A percentile compares a stretch with the other conserved stretches of the same genome.
phyloP scores from a whole-genome alignment of 345 rosid species.

The Dovyalis caffra region DNA sequence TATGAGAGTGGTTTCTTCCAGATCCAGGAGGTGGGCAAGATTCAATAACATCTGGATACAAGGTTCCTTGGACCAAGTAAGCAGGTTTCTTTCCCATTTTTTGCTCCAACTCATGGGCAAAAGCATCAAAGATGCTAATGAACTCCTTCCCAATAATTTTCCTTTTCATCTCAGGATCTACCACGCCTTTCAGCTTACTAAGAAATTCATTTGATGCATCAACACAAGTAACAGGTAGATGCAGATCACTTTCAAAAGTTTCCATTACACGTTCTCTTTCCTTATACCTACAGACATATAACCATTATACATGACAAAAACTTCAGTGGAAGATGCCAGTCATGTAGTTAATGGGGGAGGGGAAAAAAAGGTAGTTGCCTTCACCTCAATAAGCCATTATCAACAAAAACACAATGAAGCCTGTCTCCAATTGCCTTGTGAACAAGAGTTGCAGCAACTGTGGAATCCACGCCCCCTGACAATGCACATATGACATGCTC shows the following conservation, averaged over 20 bases:
- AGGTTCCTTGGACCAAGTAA: slow-evolving; percentile 90
- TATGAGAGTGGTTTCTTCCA: slow-evolving; percentile 89
- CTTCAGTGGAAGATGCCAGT: neutral
- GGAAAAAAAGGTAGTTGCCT: neutral
- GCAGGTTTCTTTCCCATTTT: slow-evolving; percentile 75
- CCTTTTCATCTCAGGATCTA: slow-evolving; percentile 90
- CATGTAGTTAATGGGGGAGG: neutral
- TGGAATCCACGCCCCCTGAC: slow-evolving; percentile 97
- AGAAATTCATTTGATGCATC: slow-evolving; percentile 80
- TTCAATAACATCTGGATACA: slow-evolving; percentile 95
- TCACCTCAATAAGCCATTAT: slow-evolving; percentile 88
- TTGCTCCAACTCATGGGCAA: slow-evolving; percentile 74
- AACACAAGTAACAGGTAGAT: slow-evolving; percentile 82
- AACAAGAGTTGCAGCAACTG: slow-evolving; percentile 97
- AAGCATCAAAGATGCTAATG: slow-evolving; percentile 72
- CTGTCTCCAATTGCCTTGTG: slow-evolving; percentile 92
- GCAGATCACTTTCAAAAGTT: slow-evolving; percentile 83
- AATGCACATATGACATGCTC: slow-evolving; percentile 94
- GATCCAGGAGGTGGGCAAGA: slow-evolving; percentile 99
- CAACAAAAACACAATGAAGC: slow-evolving; percentile 96
- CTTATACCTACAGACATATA: slow-evolving; percentile 55
- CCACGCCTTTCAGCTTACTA: slow-evolving; percentile 79
- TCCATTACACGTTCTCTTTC: slow-evolving; percentile 94
- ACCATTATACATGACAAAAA: neutral
- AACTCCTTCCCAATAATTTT: slow-evolving; percentile 93